phyloP scores from a whole-genome alignment of 164 flowering plant genomes.

The Nymphaea thermarum region DNA sequence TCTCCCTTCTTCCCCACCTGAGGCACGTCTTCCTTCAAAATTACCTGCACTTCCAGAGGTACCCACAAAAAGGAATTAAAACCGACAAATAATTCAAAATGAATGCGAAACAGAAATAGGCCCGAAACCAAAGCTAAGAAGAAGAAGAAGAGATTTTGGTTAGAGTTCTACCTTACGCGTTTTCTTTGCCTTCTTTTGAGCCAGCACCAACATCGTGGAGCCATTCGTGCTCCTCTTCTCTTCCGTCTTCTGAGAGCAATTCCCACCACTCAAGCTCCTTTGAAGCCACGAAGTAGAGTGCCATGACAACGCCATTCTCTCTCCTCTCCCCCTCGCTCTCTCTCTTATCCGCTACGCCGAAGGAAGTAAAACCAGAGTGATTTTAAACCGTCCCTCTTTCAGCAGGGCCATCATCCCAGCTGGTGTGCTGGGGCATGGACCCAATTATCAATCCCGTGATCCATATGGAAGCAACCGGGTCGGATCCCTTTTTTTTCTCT shows the following conservation, averaged over 20 bases:
- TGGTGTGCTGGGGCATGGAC: too few relatives aligned
- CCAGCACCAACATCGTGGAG: conserved; percentile 24
- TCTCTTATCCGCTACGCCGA: conserved; percentile 4
- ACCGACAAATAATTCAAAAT: background rate
- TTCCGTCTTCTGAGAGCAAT: conserved; percentile 7
- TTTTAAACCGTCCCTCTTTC: background rate
- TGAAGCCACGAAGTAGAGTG: conserved; percentile 31
- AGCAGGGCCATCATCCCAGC: background rate
- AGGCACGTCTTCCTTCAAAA: conserved; percentile 68
- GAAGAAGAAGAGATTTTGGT: background rate
- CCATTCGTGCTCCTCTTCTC: conserved; percentile 3
- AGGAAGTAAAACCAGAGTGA: background rate
- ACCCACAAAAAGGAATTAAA: background rate
- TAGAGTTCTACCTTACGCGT: conserved; percentile 34
- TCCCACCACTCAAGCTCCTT: conserved; percentile 13
- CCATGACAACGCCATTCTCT: conserved; percentile 38
- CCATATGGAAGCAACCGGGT: too few relatives aligned
- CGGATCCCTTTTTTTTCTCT: too few relatives aligned
- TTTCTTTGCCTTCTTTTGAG: conserved; percentile 70
- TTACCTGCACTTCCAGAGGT: conserved; percentile 28
- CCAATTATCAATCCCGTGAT: too few relatives aligned
- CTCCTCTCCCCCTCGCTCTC: conserved; percentile 3
- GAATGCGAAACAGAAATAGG: background rate
- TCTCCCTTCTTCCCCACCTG: conserved; percentile 71
- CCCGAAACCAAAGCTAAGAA: background rate